Evolutionary conservation across 2,329 filamentous ascomycete genomes (phyloP).

Genomic region (Paecilomyces dactylethromorphus): DNA sequence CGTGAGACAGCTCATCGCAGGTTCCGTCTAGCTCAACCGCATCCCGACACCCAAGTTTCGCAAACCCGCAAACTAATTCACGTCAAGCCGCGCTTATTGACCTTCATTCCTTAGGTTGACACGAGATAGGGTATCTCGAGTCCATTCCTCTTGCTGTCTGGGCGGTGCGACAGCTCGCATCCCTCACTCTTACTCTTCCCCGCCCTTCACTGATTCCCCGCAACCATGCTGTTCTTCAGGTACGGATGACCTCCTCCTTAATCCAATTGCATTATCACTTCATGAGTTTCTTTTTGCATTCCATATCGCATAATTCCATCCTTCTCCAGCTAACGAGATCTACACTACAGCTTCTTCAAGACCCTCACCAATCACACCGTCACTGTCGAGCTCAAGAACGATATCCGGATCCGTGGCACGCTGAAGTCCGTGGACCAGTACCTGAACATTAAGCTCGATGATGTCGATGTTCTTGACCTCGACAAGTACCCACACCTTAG

Average conservation of each 20-base stretch:
- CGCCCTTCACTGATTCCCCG: slow-evolving; percentile 6
- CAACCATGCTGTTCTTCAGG: slow-evolving; percentile 50
- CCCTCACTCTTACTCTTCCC: not conserved
- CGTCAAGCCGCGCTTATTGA: not conserved
- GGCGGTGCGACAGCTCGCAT: slow-evolving; percentile 8
- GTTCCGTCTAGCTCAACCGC: not conserved
- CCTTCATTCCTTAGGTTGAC: not conserved
- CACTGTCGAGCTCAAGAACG: slow-evolving; percentile 98
- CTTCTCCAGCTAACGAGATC: not conserved
- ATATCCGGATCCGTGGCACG: slow-evolving; percentile 91
- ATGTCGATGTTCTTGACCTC: slow-evolving; percentile 88
- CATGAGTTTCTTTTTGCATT: not conserved
- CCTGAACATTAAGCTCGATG: slow-evolving; percentile 97
- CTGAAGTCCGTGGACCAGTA: slow-evolving; percentile 98
- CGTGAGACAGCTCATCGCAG: not conserved
- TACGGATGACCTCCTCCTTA: slow-evolving; percentile 13
- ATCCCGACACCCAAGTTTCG: not conserved
- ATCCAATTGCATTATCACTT: not conserved
- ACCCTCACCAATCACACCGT: slow-evolving; percentile 96
- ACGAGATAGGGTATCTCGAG: not conserved
- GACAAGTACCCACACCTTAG: slow-evolving; percentile 88
- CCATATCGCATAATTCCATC: not conserved
- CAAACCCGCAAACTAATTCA: not conserved
- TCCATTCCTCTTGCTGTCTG: not conserved
- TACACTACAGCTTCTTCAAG: slow-evolving; percentile 76